Conservation (phyloP, 257 asterid species). For the Avicennia marina region DNA sequence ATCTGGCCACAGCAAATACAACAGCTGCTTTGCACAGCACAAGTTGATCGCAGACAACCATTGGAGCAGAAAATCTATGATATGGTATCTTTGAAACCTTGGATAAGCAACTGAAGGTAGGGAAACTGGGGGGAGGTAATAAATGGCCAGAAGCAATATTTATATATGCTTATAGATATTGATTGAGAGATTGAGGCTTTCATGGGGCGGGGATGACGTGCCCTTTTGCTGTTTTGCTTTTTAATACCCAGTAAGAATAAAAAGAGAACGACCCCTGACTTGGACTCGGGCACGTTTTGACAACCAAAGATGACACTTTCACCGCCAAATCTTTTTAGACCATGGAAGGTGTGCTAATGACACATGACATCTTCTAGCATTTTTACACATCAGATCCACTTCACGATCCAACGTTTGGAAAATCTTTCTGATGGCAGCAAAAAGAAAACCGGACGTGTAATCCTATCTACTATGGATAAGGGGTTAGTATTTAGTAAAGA, state of each 20-base stretch:
- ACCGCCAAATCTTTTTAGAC: constrained; percentile 35
- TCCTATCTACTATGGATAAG: too few relatives aligned
- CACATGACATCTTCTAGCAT: constrained; percentile 19
- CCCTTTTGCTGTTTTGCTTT: constrained; percentile 31
- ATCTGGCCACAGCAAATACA: constrained; percentile 46
- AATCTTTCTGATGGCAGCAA: constrained; percentile 31
- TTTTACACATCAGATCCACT: constrained; percentile 46
- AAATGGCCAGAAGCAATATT: constrained; percentile 11
- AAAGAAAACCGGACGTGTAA: too few relatives aligned
- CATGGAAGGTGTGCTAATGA: constrained; percentile 24
- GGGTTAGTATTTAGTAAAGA: too few relatives aligned
- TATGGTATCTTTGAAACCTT: too few relatives aligned
- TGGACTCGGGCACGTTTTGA: constrained; percentile 13
- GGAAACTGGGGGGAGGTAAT: constrained; percentile 39
- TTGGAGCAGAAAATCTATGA: not conserved
- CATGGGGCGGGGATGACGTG: constrained; percentile 29
- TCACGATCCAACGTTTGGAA: constrained; percentile 23
- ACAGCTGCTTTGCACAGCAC: constrained; percentile 56
- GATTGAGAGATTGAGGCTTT: not conserved
- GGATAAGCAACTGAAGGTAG: constrained; percentile 6
- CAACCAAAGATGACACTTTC: constrained; percentile 28
- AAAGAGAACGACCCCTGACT: constrained; percentile 13
- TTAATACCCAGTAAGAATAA: constrained; percentile 37
- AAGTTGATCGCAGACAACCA: constrained; percentile 41
- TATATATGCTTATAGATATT: too few relatives aligned